These are phyloP conservation scores for Fusarium fujikuroi DNA, from an alignment of 2,329 filamentous ascomycete genomes.

Conservation along the genomic window DNA sequence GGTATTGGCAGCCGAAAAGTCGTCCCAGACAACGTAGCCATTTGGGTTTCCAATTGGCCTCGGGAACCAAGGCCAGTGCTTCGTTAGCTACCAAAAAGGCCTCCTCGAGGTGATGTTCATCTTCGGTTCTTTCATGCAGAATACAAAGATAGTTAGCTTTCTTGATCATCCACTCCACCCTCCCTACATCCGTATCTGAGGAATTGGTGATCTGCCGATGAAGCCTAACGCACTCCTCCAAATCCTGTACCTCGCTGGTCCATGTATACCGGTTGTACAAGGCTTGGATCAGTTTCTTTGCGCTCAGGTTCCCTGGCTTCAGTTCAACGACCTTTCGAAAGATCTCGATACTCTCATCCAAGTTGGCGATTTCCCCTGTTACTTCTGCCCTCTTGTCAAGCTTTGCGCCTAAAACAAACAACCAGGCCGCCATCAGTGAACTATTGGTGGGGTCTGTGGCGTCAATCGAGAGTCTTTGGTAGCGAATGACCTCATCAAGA, in stretches of 20 bases:
- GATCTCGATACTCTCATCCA: not conserved
- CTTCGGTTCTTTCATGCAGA: not conserved
- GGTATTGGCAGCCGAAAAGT: not conserved
- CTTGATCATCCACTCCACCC: not conserved
- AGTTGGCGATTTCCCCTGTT: fast-evolving
- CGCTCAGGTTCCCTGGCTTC: not conserved
- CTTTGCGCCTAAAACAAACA: not conserved
- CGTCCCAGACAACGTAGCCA: not conserved
- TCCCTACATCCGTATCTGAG: not conserved
- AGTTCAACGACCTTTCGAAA: fast-evolving
- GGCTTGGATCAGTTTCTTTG: not conserved
- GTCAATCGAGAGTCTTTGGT: not conserved
- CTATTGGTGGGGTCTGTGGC: fast-evolving
- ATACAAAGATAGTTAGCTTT: not conserved
- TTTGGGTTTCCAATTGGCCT: not conserved
- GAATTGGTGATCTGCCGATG: not conserved
- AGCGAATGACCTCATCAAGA: not conserved
- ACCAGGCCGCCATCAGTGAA: fast-evolving
- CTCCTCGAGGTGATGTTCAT: not conserved
- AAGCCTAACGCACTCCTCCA: not conserved
- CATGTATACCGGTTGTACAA: not conserved
- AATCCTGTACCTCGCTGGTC: not conserved
- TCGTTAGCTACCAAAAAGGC: not conserved
- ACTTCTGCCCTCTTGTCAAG: not conserved
- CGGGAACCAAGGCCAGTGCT: not conserved